phyloP scores from a whole-genome alignment of 306 rosid genomes.

The Aeschynomene evenia region DNA sequence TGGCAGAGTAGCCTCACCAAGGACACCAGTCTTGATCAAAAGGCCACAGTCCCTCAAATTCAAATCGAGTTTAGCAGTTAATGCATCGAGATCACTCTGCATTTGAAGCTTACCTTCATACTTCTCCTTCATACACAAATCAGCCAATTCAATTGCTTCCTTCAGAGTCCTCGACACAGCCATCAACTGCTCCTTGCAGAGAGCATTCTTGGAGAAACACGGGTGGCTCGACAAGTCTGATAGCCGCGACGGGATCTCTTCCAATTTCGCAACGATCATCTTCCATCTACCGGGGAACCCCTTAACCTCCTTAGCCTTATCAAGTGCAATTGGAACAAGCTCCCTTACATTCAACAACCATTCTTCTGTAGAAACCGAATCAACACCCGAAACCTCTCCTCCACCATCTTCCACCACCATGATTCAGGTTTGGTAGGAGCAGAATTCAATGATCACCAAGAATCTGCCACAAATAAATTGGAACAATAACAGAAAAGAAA shows the following conservation, averaged over 20 bases:
- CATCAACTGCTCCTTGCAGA: constrained; percentile 89
- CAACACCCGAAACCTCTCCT: constrained; percentile 37
- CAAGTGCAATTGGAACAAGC: constrained; percentile 66
- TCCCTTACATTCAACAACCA: constrained; percentile 63
- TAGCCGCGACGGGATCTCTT: constrained; percentile 71
- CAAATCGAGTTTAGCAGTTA: constrained; percentile 76
- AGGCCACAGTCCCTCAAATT: constrained; percentile 81
- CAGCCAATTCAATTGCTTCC: constrained; percentile 56
- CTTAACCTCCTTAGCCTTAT: constrained; percentile 69
- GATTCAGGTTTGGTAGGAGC: constrained; percentile 33
- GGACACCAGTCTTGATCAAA: constrained; percentile 90
- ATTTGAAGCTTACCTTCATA: constrained; percentile 85
- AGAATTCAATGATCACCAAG: constrained; percentile 10
- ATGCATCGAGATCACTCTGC: constrained; percentile 86
- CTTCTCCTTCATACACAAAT: constrained; percentile 62
- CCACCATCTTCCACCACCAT: constrained; percentile 72
- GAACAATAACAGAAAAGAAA: constrained; percentile 23
- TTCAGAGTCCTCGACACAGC: constrained; percentile 58
- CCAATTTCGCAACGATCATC: constrained; percentile 72
- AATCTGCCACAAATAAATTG: constrained; percentile 38
- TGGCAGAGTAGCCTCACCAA: constrained; percentile 74
- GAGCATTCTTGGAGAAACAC: constrained; percentile 80
- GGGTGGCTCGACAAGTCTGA: constrained; percentile 92
- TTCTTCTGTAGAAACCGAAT: constrained; percentile 56
- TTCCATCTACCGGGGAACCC: constrained; percentile 82